Evolutionary conservation across 805 yeast genomes (phyloP).

Genomic region (Hanseniaspora clermontiae): DNA sequence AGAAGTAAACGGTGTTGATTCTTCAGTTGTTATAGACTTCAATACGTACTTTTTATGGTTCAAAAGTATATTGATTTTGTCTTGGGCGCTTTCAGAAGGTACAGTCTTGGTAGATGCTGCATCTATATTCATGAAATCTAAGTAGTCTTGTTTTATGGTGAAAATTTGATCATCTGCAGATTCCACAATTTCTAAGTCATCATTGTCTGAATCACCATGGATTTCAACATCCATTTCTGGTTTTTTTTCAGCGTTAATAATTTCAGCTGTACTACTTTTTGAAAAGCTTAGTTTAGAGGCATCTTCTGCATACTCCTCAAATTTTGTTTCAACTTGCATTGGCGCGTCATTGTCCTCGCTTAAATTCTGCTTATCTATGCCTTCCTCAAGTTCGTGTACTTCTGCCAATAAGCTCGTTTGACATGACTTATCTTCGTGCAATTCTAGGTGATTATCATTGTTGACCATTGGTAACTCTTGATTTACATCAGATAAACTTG

Average conservation of each 20-base stretch:
- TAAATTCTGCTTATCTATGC: too few species aligned
- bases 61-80: background rate
- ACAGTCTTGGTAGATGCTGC: too few species aligned
- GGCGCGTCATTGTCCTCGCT: background rate
- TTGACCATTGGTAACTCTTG: background rate
- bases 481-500: too few species aligned
- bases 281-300: too few species aligned
- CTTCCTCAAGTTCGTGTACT: too few species aligned
- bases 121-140: background rate
- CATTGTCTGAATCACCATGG: background rate
- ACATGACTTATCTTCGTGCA: background rate
- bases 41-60: conserved; percentile 4
- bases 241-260: background rate
- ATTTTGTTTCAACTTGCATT: too few species aligned
- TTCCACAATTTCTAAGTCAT: background rate
- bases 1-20: background rate
- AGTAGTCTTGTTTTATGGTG: background rate
- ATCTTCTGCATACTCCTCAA: background rate
- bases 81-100: background rate
- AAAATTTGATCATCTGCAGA: background rate
- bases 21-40: background rate
- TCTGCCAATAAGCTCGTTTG: too few species aligned
- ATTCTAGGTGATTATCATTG: too few species aligned
- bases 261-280: background rate
- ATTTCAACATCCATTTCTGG: background rate